Conservation (phyloP, 768 basidiomycete species). For the Tulasnella sp. region DNA sequence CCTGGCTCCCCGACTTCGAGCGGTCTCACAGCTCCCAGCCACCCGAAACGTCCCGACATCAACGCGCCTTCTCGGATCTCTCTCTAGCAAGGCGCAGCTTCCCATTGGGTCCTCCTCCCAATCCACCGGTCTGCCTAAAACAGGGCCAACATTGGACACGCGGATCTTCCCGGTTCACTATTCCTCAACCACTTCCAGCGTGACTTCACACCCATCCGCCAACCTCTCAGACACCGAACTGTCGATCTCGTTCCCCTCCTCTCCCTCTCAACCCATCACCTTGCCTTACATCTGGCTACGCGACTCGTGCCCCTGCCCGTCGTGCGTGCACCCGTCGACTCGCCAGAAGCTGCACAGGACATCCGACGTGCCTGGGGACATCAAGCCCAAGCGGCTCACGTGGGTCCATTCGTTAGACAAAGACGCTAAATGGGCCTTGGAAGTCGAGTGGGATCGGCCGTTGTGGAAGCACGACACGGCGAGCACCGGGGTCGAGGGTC, state of each 20-base stretch:
- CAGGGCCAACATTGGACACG: not conserved
- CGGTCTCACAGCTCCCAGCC: not conserved
- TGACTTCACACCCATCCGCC: not conserved
- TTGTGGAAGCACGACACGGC: slow-evolving; percentile 6
- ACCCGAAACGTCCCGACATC: not conserved
- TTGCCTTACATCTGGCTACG: slow-evolving; percentile 72
- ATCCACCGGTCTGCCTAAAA: not conserved
- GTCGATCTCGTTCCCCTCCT: not conserved
- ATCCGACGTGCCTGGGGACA: slow-evolving; percentile 46
- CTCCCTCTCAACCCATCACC: slow-evolving; percentile 12
- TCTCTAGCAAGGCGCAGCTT: not conserved
- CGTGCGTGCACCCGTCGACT: slow-evolving; percentile 67
- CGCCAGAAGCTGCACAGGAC: slow-evolving; percentile 64
- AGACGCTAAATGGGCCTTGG: not conserved
- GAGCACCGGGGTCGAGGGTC: slow-evolving; percentile 6
- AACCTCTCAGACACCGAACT: not conserved
- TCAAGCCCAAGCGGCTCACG: slow-evolving; percentile 30
- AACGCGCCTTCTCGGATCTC: not conserved
- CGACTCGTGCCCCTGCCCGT: slow-evolving; percentile 65
- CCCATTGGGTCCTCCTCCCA: not conserved
- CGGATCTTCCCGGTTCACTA: not conserved
- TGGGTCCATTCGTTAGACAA: slow-evolving; percentile 22
- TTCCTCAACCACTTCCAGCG: not conserved
- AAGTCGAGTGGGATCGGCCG: slow-evolving; percentile 6
- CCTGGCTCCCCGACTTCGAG: not conserved